Evolutionary conservation across 768 basidiomycete species (phyloP).

Genomic region (Phaffia australis): DNA sequence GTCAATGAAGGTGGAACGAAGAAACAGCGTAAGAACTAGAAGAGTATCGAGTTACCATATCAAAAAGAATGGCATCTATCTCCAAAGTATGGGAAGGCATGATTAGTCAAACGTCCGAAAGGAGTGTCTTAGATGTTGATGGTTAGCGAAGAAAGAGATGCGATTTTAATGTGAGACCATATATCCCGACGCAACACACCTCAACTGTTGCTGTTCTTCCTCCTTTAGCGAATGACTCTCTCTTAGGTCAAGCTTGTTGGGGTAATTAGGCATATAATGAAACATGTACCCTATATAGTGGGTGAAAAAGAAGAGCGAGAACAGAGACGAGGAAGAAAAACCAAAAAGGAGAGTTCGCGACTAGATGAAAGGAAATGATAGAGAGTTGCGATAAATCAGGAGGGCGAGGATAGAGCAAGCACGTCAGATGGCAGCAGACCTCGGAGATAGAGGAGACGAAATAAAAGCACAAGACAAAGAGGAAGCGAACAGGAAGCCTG

Average conservation of each 20-base stretch:
- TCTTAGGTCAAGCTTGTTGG: too few species aligned
- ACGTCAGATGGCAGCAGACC: background rate
- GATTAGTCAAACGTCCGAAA: background rate
- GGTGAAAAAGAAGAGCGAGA: background rate
- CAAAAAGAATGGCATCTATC: constrained; percentile 20
- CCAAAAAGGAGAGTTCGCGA: background rate
- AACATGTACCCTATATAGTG: background rate
- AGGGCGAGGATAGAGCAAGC: background rate
- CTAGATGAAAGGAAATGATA: background rate
- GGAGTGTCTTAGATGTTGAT: background rate
- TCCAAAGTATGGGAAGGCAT: constrained; percentile 17
- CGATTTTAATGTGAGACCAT: too few species aligned
- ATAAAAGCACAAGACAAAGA: background rate
- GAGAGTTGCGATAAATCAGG: background rate
- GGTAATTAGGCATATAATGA: too few species aligned
- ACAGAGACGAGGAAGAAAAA: background rate
- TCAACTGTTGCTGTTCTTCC: too few species aligned
- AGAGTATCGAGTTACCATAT: constrained; percentile 10
- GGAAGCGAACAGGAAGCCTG: background rate
- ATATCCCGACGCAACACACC: too few species aligned
- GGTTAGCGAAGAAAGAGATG: too few species aligned
- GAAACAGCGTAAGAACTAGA: too few species aligned
- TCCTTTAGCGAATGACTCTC: too few species aligned
- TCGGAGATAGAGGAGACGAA: background rate
- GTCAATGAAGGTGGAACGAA: too few species aligned